Evolutionary conservation across 306 rosid genomes (phyloP).

Genomic region (Medicago ruthenica): DNA sequence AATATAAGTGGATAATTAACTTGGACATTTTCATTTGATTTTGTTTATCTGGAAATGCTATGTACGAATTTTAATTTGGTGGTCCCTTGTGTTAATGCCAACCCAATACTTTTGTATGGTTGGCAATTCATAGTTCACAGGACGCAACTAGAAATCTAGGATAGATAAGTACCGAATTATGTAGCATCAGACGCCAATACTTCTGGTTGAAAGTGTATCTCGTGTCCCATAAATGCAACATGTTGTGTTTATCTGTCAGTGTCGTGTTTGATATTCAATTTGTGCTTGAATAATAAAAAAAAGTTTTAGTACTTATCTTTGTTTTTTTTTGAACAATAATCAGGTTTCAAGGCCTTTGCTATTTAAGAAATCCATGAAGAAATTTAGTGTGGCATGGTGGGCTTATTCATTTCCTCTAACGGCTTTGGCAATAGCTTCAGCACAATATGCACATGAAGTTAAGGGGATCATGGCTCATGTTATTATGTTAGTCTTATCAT

Average conservation of each 20-base stretch:
- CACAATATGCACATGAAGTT: conserved; percentile 55
- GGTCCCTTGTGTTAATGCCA: conserved; percentile 24
- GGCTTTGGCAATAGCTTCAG: conserved; percentile 59
- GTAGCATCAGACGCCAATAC: no score
- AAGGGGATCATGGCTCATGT: conserved; percentile 47
- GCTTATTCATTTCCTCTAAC: conserved; percentile 65
- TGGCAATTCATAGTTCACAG: background rate
- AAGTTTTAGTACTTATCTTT: background rate
- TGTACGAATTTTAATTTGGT: background rate
- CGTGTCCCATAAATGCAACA: no score
- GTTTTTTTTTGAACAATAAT: background rate
- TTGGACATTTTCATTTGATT: conserved; percentile 7
- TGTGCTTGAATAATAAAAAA: background rate
- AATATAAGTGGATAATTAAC: conserved; percentile 4
- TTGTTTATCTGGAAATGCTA: conserved; percentile 13
- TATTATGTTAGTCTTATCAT: conserved; percentile 47
- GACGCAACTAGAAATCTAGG: background rate
- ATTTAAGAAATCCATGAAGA: conserved; percentile 65
- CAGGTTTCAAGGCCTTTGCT: conserved; percentile 63
- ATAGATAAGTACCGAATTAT: no score
- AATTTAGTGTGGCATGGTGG: conserved; percentile 71
- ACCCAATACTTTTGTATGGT: background rate
- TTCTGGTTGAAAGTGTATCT: no score
- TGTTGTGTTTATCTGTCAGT: background rate
- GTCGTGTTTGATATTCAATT: no score